Conservation (phyloP, 805 yeast genomes). For the Ogataea ramenticola region DNA sequence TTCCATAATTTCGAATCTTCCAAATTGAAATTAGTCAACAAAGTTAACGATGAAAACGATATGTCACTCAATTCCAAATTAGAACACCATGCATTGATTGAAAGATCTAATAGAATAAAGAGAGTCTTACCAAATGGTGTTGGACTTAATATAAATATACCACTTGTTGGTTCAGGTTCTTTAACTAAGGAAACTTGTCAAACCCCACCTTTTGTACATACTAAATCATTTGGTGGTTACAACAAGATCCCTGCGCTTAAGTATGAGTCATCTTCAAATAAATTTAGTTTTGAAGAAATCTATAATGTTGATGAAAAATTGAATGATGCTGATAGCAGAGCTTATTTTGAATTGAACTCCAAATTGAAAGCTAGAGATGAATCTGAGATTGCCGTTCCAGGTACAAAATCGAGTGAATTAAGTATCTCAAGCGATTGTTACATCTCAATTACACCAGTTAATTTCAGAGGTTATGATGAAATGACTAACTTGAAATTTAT, state of each 20-base stretch:
- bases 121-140: conserved; percentile 37
- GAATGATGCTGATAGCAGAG: neutral
- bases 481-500: neutral
- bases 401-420: conserved; percentile 8
- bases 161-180: conserved; percentile 30
- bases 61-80: conserved; percentile 2
- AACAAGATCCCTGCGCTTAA: conserved; percentile 13
- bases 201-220: conserved; percentile 33
- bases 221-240: conserved; percentile 38
- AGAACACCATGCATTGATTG: conserved; percentile 5
- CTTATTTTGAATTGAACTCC: neutral
- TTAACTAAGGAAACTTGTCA: conserved; percentile 23
- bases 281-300: conserved; percentile 7
- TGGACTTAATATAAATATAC: conserved; percentile 43
- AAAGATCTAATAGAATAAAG: conserved; percentile 5
- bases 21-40: conserved; percentile 6
- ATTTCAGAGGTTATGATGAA: conserved; percentile 13
- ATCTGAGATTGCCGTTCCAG: neutral
- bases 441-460: conserved; percentile 16
- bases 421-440: conserved; percentile 11
- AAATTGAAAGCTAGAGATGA: neutral
- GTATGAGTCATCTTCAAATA: conserved; percentile 3
- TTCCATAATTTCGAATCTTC: conserved; percentile 16
- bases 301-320: conserved; percentile 13
- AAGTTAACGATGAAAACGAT: neutral